Conservation (phyloP, 2,329 filamentous ascomycete genomes). For the Leptographium lundbergii region DNA sequence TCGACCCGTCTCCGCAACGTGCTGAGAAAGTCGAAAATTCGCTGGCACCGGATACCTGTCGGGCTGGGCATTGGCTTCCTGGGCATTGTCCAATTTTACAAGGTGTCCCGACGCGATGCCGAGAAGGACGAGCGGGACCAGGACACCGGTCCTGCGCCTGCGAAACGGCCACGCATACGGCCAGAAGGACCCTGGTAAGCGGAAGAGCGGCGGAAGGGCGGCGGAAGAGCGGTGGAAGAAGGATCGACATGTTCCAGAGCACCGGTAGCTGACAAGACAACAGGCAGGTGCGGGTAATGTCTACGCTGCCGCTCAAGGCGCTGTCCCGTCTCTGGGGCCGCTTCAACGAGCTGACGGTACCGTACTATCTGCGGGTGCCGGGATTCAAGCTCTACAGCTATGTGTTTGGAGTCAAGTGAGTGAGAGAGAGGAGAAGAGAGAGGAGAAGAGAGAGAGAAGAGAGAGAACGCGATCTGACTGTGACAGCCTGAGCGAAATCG, state of each 20-base stretch:
- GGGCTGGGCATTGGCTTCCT: constrained; percentile 76
- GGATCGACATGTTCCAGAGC: background rate
- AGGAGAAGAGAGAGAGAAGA: no score
- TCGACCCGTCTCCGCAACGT: constrained; percentile 37
- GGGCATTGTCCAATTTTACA: constrained; percentile 73
- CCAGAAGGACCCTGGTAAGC: constrained; percentile 72
- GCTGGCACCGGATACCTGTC: constrained; percentile 86
- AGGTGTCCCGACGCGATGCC: constrained; percentile 47
- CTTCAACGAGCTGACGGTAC: constrained; percentile 82
- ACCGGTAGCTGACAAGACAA: background rate
- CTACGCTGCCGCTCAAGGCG: constrained; percentile 79
- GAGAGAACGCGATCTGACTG: background rate
- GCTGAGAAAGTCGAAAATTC: constrained; percentile 43
- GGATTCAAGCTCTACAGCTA: constrained; percentile 87
- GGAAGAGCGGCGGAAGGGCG: background rate
- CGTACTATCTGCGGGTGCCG: constrained; percentile 75
- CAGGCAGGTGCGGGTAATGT: constrained; percentile 85
- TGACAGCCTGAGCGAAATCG: constrained; percentile 64
- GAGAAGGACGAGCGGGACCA: constrained; percentile 31
- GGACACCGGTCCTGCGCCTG: constrained; percentile 25
- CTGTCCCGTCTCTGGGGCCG: constrained; percentile 79
- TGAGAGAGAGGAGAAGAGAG: background rate
- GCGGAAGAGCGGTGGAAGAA: background rate
- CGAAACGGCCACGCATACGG: constrained; percentile 49
- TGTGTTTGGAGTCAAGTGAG: constrained; percentile 72